A percentile compares a stretch with the other conserved stretches of the same genome.
Conservation (phyloP, 1,139 yeast species). For the Yamadazyma membranifaciens region DNA sequence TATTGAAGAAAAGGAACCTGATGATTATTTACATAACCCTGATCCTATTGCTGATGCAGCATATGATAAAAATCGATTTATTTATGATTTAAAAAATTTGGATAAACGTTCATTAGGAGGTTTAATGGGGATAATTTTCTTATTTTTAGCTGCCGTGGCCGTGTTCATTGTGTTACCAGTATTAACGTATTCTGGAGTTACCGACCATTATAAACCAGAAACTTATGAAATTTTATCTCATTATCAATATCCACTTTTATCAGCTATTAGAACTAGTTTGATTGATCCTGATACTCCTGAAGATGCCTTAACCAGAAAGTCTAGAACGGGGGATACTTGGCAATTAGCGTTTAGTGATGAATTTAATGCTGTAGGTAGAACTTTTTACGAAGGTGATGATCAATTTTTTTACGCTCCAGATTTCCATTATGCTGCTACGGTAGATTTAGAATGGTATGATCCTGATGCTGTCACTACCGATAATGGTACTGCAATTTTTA, state of each 20-base stretch:
- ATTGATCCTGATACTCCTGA: constrained; percentile 81
- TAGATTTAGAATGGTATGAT: constrained; percentile 84
- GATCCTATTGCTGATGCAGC: constrained; percentile 87
- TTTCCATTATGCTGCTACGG: constrained; percentile 74
- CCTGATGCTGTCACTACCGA: constrained; percentile 77
- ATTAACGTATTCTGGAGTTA: constrained; percentile 68
- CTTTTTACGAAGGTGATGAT: constrained; percentile 81
- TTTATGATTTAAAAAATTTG: constrained; percentile 57
- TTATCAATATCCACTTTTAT: constrained; percentile 57
- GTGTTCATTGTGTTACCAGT: constrained; percentile 73
- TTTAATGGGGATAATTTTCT: constrained; percentile 52
- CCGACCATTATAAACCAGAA: constrained; percentile 29
- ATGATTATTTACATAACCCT: constrained; percentile 89
- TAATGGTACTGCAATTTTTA: constrained; percentile 62
- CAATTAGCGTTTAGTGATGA: constrained; percentile 77
- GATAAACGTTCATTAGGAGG: constrained; percentile 61
- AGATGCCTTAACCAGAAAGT: constrained; percentile 43
- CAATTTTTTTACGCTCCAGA: constrained; percentile 81
- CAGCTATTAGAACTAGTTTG: constrained; percentile 60
- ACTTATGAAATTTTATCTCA: constrained; percentile 48
- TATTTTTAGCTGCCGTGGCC: constrained; percentile 59
- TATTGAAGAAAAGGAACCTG: constrained; percentile 88
- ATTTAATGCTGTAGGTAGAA: constrained; percentile 77
- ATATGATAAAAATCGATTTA: constrained; percentile 62
- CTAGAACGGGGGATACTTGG: constrained; percentile 64